Base-by-base conservation (phyloP, 345 rosid species). In the Moricandia moricandioides region DNA sequence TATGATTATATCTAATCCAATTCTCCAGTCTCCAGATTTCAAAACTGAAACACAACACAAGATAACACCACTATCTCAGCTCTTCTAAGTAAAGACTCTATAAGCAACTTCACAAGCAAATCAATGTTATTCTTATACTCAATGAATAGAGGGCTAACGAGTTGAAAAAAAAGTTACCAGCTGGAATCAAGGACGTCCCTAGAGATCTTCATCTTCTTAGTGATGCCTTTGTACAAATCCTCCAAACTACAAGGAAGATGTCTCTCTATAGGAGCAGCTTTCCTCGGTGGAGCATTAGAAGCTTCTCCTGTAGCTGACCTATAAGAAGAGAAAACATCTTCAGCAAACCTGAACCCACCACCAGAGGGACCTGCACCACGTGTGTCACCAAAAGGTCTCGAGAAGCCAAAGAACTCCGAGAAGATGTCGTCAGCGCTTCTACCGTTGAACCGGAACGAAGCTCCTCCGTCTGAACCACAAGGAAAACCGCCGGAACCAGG, bases 131-230 rank as follows among this genome's bases (percentile, higher is more conserved):
- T 17, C 31, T 17, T 5, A 31, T 21, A 21, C 24, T 21, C 24
- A 21, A 63, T 29, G 2, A 55, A 65, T 21, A 7, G 8, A 35
- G 55, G 9, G 8, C 49, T 56, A 4, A 29, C 33, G 17, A n/a
- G 52, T 40, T 9, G 17, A 21, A 39, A 39, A 39, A 39, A 1
- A 17, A 60, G 45, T 7, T 71, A 60, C 98, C 97, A 87, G 70
- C 72, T 79, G 4, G 81, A 63, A 78, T 93, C 97, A 47, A 66
- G 75, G 9, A 86, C 91, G 57, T 91, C 97, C 69, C 97, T 79
- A 2, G 98, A 91, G 69, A 93, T 89, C 86, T 93, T 93, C 94
- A 92, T 88, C 83, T 90, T 92, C 90, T 86, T 92, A 52, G 95
- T 85, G 49, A 85, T 85, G 26, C 98, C 98, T 67, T 88, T 93